phyloP scores from a whole-genome alignment of 179 eudicot genomes.

The Dionaea muscipula region DNA sequence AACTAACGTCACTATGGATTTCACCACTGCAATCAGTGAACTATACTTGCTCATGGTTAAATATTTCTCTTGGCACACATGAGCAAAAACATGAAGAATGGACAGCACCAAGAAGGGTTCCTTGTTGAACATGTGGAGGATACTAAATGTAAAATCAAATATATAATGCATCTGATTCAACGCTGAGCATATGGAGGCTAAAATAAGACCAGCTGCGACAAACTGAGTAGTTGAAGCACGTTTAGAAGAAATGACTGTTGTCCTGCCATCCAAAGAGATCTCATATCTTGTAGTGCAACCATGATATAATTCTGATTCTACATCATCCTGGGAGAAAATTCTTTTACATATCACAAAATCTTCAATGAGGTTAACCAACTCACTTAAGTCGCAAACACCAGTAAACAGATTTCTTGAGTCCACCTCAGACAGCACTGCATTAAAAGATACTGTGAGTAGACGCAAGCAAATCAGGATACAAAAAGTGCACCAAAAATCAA shows the following conservation, averaged over 20 bases:
- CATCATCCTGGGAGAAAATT: slow-evolving; percentile 22
- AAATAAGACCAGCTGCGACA: slow-evolving; percentile 37
- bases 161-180: slow-evolving; percentile 34
- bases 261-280: slow-evolving; percentile 23
- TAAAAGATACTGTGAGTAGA: slow-evolving; percentile 2
- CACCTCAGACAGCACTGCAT: slow-evolving; percentile 42
- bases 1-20: slow-evolving; percentile 34
- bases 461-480: not conserved
- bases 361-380: slow-evolving; percentile 41
- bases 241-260: slow-evolving; percentile 16
- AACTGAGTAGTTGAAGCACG: slow-evolving; percentile 37
- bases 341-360: slow-evolving; percentile 43
- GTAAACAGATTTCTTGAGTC: slow-evolving; percentile 31
- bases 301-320: slow-evolving; percentile 16
- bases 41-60: slow-evolving; percentile 22
- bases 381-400: slow-evolving; percentile 33
- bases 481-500: slow-evolving; percentile 1
- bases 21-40: slow-evolving; percentile 39
- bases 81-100: slow-evolving; percentile 62
- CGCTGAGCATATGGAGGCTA: slow-evolving; percentile 55
- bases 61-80: slow-evolving; percentile 45
- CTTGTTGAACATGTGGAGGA: slow-evolving; percentile 23
- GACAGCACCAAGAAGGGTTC: slow-evolving; percentile 29
- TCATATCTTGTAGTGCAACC: slow-evolving; percentile 17
- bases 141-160: slow-evolving; percentile 49